Percentiles rank a stretch among this genome's conserved stretches.
Evolutionary conservation across 106 monocot genomes (phyloP).

Genomic region (Hemerocallis citrina): DNA sequence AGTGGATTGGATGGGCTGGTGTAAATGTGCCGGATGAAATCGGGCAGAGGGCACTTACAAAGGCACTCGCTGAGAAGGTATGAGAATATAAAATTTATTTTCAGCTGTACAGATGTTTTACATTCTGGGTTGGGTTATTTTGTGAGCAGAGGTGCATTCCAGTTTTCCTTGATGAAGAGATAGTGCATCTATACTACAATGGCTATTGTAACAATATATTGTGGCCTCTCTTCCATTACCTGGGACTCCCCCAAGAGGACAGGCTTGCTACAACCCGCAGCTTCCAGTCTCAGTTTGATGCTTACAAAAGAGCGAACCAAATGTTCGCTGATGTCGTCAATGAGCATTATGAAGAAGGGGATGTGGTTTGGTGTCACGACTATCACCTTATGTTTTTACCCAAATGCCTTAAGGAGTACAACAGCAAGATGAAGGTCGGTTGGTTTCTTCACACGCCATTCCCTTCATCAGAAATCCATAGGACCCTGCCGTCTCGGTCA

Average conservation of each 20-base stretch:
- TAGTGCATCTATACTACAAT: conserved; percentile 97
- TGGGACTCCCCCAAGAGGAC: conserved; percentile 94
- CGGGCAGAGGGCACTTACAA: conserved; percentile 79
- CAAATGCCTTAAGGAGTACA: conserved; percentile 84
- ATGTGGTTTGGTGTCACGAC: conserved; percentile 99
- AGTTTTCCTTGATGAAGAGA: conserved; percentile 96
- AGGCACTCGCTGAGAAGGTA: conserved; percentile 89
- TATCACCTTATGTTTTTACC: conserved; percentile 98
- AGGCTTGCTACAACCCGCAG: conserved; percentile 92
- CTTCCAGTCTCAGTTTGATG: conserved; percentile 96
- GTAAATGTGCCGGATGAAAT: conserved; percentile 94
- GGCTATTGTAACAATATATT: conserved; percentile 98
- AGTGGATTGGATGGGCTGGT: conserved; percentile 99
- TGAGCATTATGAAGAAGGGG: conserved; percentile 90
- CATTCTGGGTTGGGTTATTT: not conserved
- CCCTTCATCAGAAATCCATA: conserved; percentile 86
- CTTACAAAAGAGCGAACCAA: conserved; percentile 85
- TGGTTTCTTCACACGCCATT: conserved; percentile 97
- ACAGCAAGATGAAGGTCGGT: conserved; percentile 86
- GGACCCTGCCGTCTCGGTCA: conserved; percentile 80
- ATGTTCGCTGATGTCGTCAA: conserved; percentile 98
- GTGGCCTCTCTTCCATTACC: conserved; percentile 97
- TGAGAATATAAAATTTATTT: not conserved
- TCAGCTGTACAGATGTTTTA: not conserved
- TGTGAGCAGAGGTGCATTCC: conserved; percentile 88